Percentiles rank a stretch among this genome's conserved stretches.
Evolutionary conservation across 371 early-diverging fungal genomes (phyloP).

Genomic region (Syncephalastrum sp.): DNA sequence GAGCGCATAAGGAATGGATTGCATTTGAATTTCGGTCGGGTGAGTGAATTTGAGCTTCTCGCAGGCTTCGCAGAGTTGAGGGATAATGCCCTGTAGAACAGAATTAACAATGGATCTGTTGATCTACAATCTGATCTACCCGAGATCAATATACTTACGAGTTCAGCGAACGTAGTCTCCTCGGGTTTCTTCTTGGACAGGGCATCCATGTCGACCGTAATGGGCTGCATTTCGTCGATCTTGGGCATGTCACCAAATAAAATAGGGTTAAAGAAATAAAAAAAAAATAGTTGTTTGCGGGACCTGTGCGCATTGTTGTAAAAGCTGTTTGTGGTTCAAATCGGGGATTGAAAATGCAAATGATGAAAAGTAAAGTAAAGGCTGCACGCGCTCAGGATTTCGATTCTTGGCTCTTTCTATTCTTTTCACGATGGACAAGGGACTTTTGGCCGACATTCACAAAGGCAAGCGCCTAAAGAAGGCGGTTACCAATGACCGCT

Average conservation of each 20-base stretch:
- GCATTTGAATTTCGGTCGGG: constrained; percentile 94
- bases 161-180: constrained; percentile 28
- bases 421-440: constrained; percentile 36
- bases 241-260: no score
- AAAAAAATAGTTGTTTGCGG: no score
- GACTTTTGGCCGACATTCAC: constrained; percentile 73
- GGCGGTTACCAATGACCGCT: constrained; percentile 79
- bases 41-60: constrained; percentile 82
- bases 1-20: constrained; percentile 88
- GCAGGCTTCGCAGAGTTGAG: constrained; percentile 87
- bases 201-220: constrained; percentile 21
- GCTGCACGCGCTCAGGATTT: no score
- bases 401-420: no score
- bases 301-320: no score
- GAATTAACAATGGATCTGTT: neutral
- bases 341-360: no score
- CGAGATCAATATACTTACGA: constrained; percentile 10
- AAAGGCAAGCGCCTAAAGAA: constrained; percentile 74
- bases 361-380: no score
- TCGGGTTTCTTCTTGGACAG: constrained; percentile 24
- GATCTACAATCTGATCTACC: neutral
- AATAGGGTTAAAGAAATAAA: no score
- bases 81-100: constrained; percentile 69
- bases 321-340: no score
- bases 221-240: neutral